A percentile compares a stretch with the other conserved stretches of the same genome.
phyloP scores from a whole-genome alignment of 2,329 filamentous ascomycete species.

The Bipolaris oryzae region DNA sequence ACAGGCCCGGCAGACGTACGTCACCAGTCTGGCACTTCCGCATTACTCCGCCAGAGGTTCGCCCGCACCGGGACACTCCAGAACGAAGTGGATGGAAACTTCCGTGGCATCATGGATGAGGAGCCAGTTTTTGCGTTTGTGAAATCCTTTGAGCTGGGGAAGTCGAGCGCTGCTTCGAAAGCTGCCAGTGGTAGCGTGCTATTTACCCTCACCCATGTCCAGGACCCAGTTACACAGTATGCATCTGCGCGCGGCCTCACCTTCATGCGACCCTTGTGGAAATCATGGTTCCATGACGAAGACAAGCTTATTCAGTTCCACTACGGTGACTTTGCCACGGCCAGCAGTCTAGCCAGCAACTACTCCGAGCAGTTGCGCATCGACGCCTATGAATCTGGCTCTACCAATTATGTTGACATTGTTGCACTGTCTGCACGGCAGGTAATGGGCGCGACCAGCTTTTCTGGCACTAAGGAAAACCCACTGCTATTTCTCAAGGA shows the following conservation, averaged over 20 bases:
- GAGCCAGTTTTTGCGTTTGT: constrained; percentile 82
- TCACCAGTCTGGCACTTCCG: constrained; percentile 74
- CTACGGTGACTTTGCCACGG: constrained; percentile 73
- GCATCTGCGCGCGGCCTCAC: constrained; percentile 77
- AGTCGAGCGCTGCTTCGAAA: constrained; percentile 14
- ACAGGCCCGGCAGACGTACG: constrained; percentile 70
- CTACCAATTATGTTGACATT: constrained; percentile 77
- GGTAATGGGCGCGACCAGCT: constrained; percentile 77
- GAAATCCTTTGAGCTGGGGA: constrained; percentile 44
- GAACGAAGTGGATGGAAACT: constrained; percentile 70
- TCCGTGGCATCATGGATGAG: constrained; percentile 73
- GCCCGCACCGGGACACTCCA: constrained; percentile 68
- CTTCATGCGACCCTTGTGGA: constrained; percentile 79
- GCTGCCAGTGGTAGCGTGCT: constrained; percentile 57
- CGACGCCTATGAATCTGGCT: constrained; percentile 76
- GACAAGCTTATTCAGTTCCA: constrained; percentile 74
- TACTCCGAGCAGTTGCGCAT: constrained; percentile 73
- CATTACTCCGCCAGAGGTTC: constrained; percentile 70
- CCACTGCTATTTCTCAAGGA: constrained; percentile 83
- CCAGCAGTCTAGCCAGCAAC: constrained; percentile 67
- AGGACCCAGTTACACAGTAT: constrained; percentile 80
- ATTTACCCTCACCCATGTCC: constrained; percentile 78
- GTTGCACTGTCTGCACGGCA: constrained; percentile 79
- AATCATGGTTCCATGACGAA: constrained; percentile 70
- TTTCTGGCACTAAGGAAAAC: constrained; percentile 71